These are phyloP conservation scores for Podaxis mareebaensis DNA, from an alignment of 768 basidiomycete genomes.

Conservation along the genomic window DNA sequence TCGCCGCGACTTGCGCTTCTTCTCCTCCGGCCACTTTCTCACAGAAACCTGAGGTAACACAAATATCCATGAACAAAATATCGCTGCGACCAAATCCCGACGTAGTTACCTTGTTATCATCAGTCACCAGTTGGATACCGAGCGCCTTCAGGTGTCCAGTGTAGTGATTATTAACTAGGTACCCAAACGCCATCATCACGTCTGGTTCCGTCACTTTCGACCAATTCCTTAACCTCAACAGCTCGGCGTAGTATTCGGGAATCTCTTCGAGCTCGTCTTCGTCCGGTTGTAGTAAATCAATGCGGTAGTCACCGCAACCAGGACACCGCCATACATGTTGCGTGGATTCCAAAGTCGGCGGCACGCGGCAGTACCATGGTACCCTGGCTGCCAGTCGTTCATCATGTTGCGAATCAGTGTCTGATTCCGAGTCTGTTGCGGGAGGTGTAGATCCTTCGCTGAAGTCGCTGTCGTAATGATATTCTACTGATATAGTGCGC, in stretches of 20 bases:
- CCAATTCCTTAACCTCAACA: constrained; percentile 36
- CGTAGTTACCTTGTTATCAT: neutral
- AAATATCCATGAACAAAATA: neutral
- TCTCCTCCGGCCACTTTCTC: constrained; percentile 12
- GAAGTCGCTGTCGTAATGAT: constrained; percentile 58
- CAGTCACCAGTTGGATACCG: neutral
- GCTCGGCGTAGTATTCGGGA: constrained; percentile 18
- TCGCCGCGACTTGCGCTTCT: constrained; percentile 9
- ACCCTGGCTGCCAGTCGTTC: constrained; percentile 26
- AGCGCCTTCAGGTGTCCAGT: neutral
- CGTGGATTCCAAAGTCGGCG: constrained; percentile 41
- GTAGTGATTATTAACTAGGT: constrained; percentile 14
- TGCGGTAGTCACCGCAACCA: constrained; percentile 38
- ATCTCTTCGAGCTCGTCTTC: constrained; percentile 32
- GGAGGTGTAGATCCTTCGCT: constrained; percentile 49
- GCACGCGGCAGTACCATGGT: constrained; percentile 34
- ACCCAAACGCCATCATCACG: constrained; percentile 7
- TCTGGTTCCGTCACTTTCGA: constrained; percentile 30
- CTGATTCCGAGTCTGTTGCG: constrained; percentile 39
- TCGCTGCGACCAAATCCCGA: neutral
- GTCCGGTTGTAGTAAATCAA: constrained; percentile 47
- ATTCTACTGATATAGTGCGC: constrained; percentile 12
- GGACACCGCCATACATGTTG: constrained; percentile 54
- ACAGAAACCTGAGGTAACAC: constrained; percentile 1
- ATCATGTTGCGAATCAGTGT: constrained; percentile 20